Evolutionary conservation across 352 stramenopile genomes (phyloP).

Genomic region (Pythium volutum): DNA sequence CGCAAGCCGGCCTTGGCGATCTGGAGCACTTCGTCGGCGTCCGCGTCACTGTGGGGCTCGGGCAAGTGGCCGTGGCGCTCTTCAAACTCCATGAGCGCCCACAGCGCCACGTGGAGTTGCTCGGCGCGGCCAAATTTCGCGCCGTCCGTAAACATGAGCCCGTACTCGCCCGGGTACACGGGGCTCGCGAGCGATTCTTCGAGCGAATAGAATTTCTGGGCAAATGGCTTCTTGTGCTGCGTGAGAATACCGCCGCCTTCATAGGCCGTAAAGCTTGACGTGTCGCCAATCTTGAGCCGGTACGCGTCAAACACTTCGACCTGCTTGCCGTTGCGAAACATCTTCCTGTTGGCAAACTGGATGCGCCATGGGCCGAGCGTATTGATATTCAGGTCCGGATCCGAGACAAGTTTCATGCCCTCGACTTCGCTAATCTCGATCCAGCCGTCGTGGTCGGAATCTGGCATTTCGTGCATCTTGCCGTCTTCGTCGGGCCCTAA

Average conservation of each 20-base stretch:
- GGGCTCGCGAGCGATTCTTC: conserved; percentile 67
- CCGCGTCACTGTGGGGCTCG: conserved; percentile 54
- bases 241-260: conserved; percentile 77
- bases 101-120: conserved; percentile 73
- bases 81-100: conserved; percentile 81
- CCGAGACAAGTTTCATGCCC: conserved; percentile 60
- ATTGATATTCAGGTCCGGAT: conserved; percentile 75
- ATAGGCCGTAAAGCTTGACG: conserved; percentile 76
- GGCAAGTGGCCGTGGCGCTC: conserved; percentile 60
- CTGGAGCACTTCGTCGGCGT: conserved; percentile 61
- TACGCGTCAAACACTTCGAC: conserved; percentile 85
- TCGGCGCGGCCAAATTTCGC: conserved; percentile 86
- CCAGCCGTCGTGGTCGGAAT: conserved; percentile 84
- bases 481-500: conserved; percentile 80
- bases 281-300: conserved; percentile 79
- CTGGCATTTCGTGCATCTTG: conserved; percentile 87
- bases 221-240: conserved; percentile 82
- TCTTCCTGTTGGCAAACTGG: conserved; percentile 82
- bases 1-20: conserved; percentile 68
- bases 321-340: conserved; percentile 83
- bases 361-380: conserved; percentile 70
- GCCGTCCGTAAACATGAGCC: conserved; percentile 85
- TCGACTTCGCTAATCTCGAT: conserved; percentile 84
- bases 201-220: conserved; percentile 70
- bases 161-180: conserved; percentile 65